Percentiles rank a stretch among this genome's conserved stretches.
Evolutionary conservation across 768 basidiomycete species (phyloP).

Genomic region (Rhizopogon vinicolor): DNA sequence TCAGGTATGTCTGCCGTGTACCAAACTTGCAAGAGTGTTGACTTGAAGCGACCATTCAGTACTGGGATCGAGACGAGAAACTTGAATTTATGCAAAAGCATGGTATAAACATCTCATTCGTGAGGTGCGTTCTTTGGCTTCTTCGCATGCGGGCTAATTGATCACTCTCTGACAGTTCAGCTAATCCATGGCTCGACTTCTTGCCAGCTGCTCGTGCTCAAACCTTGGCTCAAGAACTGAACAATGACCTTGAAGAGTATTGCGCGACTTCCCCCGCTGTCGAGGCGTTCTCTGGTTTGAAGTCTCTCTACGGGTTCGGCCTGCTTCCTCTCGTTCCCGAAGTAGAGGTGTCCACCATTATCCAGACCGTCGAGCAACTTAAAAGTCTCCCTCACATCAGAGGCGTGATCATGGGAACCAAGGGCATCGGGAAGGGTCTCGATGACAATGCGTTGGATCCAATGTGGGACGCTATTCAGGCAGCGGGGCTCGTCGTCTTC

Average conservation of each 20-base stretch:
- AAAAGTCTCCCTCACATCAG: slow-evolving; percentile 60
- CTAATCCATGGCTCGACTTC: slow-evolving; percentile 93
- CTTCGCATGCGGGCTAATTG: slow-evolving; percentile 10
- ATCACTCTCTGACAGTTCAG: slow-evolving; percentile 45
- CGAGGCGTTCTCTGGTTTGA: slow-evolving; percentile 32
- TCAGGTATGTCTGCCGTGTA: slow-evolving; percentile 39
- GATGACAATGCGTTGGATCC: slow-evolving; percentile 78
- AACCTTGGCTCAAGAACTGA: slow-evolving; percentile 63
- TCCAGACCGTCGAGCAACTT: slow-evolving; percentile 67
- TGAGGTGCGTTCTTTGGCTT: slow-evolving; percentile 44
- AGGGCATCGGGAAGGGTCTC: slow-evolving; percentile 71
- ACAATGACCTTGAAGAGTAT: slow-evolving; percentile 73
- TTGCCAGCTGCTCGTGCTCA: slow-evolving; percentile 64
- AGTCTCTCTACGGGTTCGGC: slow-evolving; percentile 80
- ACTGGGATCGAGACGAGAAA: slow-evolving; percentile 78
- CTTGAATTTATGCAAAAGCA: slow-evolving; percentile 83
- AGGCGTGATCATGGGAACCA: slow-evolving; percentile 79
- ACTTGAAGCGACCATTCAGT: slow-evolving; percentile 29
- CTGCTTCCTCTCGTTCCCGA: slow-evolving; percentile 77
- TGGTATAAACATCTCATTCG: slow-evolving; percentile 73
- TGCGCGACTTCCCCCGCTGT: slow-evolving; percentile 59
- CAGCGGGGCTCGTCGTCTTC: slow-evolving; percentile 70
- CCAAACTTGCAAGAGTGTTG: not conserved
- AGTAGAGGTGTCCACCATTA: slow-evolving; percentile 47
- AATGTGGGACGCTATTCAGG: slow-evolving; percentile 75